Evolutionary conservation across 208 protist species (phyloP).

Genomic region (Crithidia bombi): DNA sequence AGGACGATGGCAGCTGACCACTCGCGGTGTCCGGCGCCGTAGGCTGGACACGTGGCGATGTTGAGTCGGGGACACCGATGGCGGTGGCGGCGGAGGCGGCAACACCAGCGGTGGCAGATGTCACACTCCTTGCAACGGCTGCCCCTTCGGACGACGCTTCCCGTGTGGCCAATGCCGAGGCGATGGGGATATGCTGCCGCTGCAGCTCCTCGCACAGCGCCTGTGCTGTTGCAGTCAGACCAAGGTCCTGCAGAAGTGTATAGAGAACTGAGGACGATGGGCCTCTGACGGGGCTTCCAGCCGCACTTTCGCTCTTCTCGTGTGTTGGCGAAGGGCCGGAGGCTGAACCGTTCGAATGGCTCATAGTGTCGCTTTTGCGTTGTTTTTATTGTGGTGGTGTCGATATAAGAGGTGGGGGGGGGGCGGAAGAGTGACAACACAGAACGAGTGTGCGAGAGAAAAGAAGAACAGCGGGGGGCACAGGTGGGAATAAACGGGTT

Average conservation of each 20-base stretch:
- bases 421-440: too few species aligned
- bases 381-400: too few species aligned
- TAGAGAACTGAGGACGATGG: constrained; percentile 34
- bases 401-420: too few species aligned
- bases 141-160: not conserved
- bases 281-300: not conserved
- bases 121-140: not conserved
- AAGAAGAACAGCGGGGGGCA: too few species aligned
- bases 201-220: constrained; percentile 49
- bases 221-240: constrained; percentile 56
- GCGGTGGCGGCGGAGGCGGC: not conserved
- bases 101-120: not conserved
- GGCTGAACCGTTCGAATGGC: too few species aligned
- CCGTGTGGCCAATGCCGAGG: not conserved
- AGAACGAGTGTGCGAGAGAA: too few species aligned
- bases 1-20: constrained; percentile 8
- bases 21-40: not conserved
- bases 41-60: too few species aligned
- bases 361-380: too few species aligned
- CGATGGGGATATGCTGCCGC: constrained; percentile 17
- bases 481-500: too few species aligned
- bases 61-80: too few species aligned
- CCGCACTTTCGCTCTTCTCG: not conserved
- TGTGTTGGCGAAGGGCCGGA: not conserved
- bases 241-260: constrained; percentile 57